Evolutionary conservation across 2,329 filamentous ascomycete genomes (phyloP).

Genomic region (Cladosporium sp.): DNA sequence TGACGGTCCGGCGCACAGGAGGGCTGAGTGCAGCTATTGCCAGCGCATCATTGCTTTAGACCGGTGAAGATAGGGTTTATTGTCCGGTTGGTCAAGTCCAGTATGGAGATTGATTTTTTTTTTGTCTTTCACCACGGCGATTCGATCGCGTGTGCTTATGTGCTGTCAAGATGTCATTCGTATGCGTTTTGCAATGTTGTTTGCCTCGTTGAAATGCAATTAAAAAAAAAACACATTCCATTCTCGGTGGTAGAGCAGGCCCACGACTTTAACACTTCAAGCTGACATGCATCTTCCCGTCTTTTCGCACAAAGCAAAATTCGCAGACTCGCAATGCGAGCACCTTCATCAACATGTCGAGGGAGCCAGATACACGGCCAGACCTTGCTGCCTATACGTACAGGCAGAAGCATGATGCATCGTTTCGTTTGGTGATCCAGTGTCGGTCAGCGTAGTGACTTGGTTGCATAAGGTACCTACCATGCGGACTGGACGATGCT

Average conservation of each 20-base stretch:
- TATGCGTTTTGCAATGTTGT: neutral
- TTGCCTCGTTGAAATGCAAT: neutral
- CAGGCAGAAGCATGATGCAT: neutral
- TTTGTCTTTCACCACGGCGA: too few relatives aligned
- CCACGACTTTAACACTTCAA: constrained; percentile 8
- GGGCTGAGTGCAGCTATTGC: constrained; percentile 1
- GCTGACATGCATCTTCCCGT: neutral
- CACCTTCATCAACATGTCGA: neutral
- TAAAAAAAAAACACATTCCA: too few relatives aligned
- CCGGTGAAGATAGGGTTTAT: constrained; percentile 3
- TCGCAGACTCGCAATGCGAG: neutral
- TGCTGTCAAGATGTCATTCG: neutral
- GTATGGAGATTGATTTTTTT: too few relatives aligned
- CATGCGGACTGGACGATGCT: too few relatives aligned
- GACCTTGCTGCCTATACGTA: neutral
- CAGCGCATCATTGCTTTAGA: constrained; percentile 5
- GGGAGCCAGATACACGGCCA: neutral
- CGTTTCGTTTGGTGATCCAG: neutral
- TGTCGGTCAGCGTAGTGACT: neutral
- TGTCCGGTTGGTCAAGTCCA: too few relatives aligned
- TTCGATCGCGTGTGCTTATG: too few relatives aligned
- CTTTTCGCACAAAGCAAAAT: constrained; percentile 2
- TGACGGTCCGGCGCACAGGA: constrained; percentile 4
- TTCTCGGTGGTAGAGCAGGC: neutral
- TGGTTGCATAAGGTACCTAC: too few relatives aligned